Percentiles rank a stretch among this genome's conserved stretches.
phyloP scores from a whole-genome alignment of 352 stramenopile species.

The Globisporangium canariense region DNA sequence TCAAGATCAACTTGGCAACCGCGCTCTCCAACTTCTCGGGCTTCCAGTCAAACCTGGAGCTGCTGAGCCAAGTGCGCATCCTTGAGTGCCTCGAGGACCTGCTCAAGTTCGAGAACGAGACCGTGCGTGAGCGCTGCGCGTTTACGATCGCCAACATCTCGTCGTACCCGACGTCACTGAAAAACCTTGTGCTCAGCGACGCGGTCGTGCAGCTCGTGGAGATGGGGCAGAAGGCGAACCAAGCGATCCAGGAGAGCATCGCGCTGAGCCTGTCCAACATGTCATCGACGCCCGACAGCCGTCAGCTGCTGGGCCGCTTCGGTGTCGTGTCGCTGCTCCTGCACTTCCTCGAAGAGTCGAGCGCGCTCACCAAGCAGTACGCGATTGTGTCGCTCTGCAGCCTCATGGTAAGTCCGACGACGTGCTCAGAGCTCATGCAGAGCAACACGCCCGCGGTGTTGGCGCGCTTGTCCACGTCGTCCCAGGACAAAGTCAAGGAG shows the following conservation, averaged over 20 bases:
- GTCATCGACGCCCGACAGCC: conserved; percentile 53
- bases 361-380: conserved; percentile 54
- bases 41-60: conserved; percentile 59
- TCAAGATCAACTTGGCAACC: conserved; percentile 63
- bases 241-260: conserved; percentile 67
- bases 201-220: conserved; percentile 65
- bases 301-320: conserved; percentile 52
- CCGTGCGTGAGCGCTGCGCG: conserved; percentile 64
- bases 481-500: conserved; percentile 58
- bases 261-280: conserved; percentile 75
- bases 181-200: conserved; percentile 64
- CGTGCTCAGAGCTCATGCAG: conserved; percentile 63
- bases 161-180: conserved; percentile 51
- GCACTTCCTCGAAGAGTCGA: conserved; percentile 59
- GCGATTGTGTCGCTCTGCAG: conserved; percentile 69
- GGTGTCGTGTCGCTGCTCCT: conserved; percentile 68
- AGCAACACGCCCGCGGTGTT: conserved; percentile 62
- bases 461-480: conserved; percentile 34
- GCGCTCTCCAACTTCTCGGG: conserved; percentile 82
- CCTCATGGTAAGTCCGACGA: conserved; percentile 50
- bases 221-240: conserved; percentile 46
- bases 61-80: conserved; percentile 58
- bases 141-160: conserved; percentile 79
- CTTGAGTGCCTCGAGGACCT: conserved; percentile 75
- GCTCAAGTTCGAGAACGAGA: conserved; percentile 65